Evolutionary conservation across 1,139 yeast genomes (phyloP).

Genomic region (Diutina sp.): DNA sequence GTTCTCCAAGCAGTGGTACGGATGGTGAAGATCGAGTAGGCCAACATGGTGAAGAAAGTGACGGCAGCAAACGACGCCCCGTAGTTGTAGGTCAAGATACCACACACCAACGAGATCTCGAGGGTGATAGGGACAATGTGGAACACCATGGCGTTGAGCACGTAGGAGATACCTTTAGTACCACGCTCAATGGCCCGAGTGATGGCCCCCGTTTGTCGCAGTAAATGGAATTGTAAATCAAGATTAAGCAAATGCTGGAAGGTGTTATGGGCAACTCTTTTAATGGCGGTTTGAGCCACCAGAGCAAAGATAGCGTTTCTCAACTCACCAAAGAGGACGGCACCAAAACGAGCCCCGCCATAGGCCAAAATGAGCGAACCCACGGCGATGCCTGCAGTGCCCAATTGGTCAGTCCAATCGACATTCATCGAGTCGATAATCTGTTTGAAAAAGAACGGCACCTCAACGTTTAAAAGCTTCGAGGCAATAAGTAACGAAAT

Average conservation of each 20-base stretch:
- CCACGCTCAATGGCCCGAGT: conserved; percentile 97
- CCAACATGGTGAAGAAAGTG: conserved; percentile 75
- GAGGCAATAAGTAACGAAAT: conserved; percentile 61
- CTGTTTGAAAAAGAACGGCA: conserved; percentile 84
- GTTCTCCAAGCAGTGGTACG: conserved; percentile 96
- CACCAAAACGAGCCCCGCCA: conserved; percentile 90
- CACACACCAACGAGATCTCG: conserved; percentile 88
- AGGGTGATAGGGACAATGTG: conserved; percentile 88
- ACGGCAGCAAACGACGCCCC: conserved; percentile 85
- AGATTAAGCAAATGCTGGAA: conserved; percentile 71
- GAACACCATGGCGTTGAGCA: conserved; percentile 89
- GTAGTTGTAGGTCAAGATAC: conserved; percentile 83
- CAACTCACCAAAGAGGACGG: conserved; percentile 86
- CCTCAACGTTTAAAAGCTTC: conserved; percentile 82
- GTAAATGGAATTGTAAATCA: conserved; percentile 82
- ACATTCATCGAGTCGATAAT: conserved; percentile 89
- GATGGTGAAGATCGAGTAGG: conserved; percentile 79
- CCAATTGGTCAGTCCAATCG: conserved; percentile 62
- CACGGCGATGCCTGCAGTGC: conserved; percentile 46
- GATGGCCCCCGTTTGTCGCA: conserved; percentile 90
- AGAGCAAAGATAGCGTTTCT: conserved; percentile 91
- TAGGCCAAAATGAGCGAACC: conserved; percentile 76
- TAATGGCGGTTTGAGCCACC: conserved; percentile 91
- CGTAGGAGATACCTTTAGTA: conserved; percentile 92
- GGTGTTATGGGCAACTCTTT: conserved; percentile 80